A percentile compares a stretch with the other conserved stretches of the same genome.
Evolutionary conservation across 352 stramenopile genomes (phyloP).

Genomic region (Globisporangium lucens): DNA sequence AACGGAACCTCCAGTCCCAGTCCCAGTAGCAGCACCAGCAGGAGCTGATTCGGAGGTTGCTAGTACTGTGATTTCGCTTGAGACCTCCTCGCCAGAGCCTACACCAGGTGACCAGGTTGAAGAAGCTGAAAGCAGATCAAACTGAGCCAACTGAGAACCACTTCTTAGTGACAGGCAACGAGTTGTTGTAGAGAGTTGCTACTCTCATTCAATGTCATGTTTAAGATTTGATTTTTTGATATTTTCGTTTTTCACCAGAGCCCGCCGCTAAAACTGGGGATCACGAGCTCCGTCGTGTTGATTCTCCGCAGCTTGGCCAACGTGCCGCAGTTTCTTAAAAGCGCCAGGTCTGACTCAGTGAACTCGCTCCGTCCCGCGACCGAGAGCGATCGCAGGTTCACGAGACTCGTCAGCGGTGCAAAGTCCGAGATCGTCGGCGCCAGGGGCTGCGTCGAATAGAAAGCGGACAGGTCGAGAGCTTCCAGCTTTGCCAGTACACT

Average conservation of each 20-base stretch:
- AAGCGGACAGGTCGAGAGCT: neutral
- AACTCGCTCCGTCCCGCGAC: constrained; percentile 4
- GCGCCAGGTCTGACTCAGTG: neutral
- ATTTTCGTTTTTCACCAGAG: neutral
- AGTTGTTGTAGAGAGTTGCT: neutral
- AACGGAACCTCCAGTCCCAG: neutral
- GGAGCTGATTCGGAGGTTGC: neutral
- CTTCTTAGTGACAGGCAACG: too few species aligned
- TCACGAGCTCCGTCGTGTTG: constrained; percentile 5
- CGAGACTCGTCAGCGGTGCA: neutral
- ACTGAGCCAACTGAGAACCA: neutral
- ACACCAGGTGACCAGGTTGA: neutral
- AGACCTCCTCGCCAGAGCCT: neutral
- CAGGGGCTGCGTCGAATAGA: constrained; percentile 3
- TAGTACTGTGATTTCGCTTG: neutral
- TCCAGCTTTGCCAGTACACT: neutral
- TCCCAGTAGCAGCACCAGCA: neutral
- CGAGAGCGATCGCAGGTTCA: constrained; percentile 3
- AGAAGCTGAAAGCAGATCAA: neutral
- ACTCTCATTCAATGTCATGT: neutral
- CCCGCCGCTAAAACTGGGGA: neutral
- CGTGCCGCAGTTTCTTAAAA: neutral
- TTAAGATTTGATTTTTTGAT: neutral
- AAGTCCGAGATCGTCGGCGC: neutral
- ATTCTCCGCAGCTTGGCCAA: neutral